A percentile compares a stretch with the other conserved stretches of the same genome.
phyloP scores from a whole-genome alignment of 495 filamentous ascomycete genomes.

The Letharia columbiana region DNA sequence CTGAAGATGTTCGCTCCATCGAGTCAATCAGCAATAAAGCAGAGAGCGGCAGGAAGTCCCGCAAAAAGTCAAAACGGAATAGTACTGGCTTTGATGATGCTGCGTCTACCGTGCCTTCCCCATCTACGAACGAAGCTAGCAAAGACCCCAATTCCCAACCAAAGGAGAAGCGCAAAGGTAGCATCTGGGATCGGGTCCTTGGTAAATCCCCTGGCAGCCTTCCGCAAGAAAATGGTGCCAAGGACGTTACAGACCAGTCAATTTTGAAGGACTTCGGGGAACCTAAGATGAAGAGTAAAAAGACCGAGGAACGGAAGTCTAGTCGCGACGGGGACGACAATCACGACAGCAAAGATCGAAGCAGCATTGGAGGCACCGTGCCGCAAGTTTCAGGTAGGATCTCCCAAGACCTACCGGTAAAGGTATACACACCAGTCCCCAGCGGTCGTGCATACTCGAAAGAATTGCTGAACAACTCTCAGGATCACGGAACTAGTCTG shows the following conservation, averaged over 20 bases:
- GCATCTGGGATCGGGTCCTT: slow-evolving; percentile 32
- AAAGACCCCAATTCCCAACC: slow-evolving; percentile 30
- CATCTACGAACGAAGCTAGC: slow-evolving; percentile 29
- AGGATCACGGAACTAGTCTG: slow-evolving; percentile 15
- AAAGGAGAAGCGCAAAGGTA: slow-evolving; percentile 31
- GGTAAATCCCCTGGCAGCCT: slow-evolving; percentile 15
- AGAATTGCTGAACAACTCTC: slow-evolving; percentile 16
- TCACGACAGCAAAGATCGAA: slow-evolving; percentile 23
- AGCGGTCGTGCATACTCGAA: slow-evolving; percentile 6
- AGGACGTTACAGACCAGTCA: slow-evolving; percentile 18
- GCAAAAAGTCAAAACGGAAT: slow-evolving; percentile 28
- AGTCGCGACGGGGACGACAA: slow-evolving; percentile 28
- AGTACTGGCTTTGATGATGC: slow-evolving; percentile 30
- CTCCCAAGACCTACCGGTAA: slow-evolving; percentile 24
- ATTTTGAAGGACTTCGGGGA: slow-evolving; percentile 29
- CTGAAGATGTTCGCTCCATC: slow-evolving; percentile 26
- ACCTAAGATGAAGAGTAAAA: slow-evolving; percentile 39
- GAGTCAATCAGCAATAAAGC: slow-evolving; percentile 23
- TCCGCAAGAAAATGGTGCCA: slow-evolving; percentile 4
- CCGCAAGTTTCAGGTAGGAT: slow-evolving; percentile 22
- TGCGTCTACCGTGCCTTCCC: slow-evolving; percentile 33
- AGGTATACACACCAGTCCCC: slow-evolving; percentile 23
- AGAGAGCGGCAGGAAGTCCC: slow-evolving; percentile 25
- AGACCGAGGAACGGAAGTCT: slow-evolving; percentile 34
- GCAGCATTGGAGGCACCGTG: slow-evolving; percentile 1